Percentiles rank a stretch among this genome's conserved stretches.
Conservation (phyloP, 768 basidiomycete genomes). For the Austroboletus eburneus region DNA sequence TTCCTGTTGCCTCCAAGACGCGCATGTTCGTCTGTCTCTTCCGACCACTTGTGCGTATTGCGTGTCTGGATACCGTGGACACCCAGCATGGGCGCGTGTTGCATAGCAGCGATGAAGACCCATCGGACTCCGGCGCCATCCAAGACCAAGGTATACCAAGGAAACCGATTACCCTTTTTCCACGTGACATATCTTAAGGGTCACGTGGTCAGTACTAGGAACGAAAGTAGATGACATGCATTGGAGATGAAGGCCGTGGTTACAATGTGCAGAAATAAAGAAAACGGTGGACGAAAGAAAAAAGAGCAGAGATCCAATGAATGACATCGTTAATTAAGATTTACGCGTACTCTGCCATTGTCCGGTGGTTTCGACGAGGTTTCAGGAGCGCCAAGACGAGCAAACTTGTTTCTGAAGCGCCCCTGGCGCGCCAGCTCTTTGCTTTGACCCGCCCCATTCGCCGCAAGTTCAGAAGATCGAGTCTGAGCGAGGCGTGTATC, state of each 20-base stretch:
- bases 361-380: slow-evolving; percentile 29
- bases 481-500: slow-evolving; percentile 22
- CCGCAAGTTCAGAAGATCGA: slow-evolving; percentile 26
- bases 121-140: slow-evolving; percentile 1
- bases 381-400: slow-evolving; percentile 27
- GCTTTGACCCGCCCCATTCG: slow-evolving; percentile 17
- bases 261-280: slow-evolving; percentile 27
- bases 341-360: slow-evolving; percentile 33
- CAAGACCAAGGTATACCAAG: no score
- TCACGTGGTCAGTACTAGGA: slow-evolving; percentile 27
- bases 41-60: background rate
- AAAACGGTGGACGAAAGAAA: slow-evolving; percentile 1
- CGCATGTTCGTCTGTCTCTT: background rate
- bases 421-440: slow-evolving; percentile 21
- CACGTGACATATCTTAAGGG: slow-evolving; percentile 19
- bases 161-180: slow-evolving; percentile 8
- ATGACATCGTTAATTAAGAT: slow-evolving; percentile 27
- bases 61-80: background rate
- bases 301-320: slow-evolving; percentile 10
- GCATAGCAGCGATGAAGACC: background rate
- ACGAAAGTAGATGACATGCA: slow-evolving; percentile 18
- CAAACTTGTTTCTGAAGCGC: slow-evolving; percentile 28
- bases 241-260: slow-evolving; percentile 18
- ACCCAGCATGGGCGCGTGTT: slow-evolving; percentile 1
- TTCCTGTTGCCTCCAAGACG: background rate